Evolutionary conservation across 345 rosid species (phyloP), one percentile per base, ranked within the genome.

Genomic region (Odontarrhena argentea): DNA sequence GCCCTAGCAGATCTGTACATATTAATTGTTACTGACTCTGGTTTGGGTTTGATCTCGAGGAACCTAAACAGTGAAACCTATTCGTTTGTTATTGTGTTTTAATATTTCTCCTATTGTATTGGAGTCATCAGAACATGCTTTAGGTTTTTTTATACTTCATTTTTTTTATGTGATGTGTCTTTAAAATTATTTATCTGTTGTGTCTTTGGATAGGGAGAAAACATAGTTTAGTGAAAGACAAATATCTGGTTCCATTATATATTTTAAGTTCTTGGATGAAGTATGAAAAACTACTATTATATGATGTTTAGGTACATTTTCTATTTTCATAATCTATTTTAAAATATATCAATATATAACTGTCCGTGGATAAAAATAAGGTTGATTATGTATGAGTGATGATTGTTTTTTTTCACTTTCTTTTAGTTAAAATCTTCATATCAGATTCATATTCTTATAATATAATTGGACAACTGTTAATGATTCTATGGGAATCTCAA

Each of bases 401-500:
- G 65, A 42, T 64, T 56, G 41, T 46, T 36, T 10, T 42, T 9
- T 9, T n/a, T 30, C 4, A 0, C 13, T 44, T 32, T 57, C 50
- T 32, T 41, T 50, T 24, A 52, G 53, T 63, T 32, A 40, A 43
- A 26, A 22, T 44, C 47, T 41, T 42, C 24, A 55, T 41, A 58
- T 66, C 1, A 36, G n/a, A 60, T 59, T 22, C 56, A 67, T 51
- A 58, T 25, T 55, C 55, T 43, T 49, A 58, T 73, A 58, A 58
- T 65, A 10, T 38, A 55, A n/a, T 41, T n/a, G 11, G 58, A 35
- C 49, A 53, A 26, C 28, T 59, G 30, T 59, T 51, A 52, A 52
- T 59, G 37, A 60, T 59, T 73, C 38, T 28, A 46, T 37, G 72
- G 60, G 73, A 67, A 73, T 60, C 57, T 73, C 63, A 38, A 60